phyloP scores from a whole-genome alignment of 805 yeast species.

The Candida manassasensis region DNA sequence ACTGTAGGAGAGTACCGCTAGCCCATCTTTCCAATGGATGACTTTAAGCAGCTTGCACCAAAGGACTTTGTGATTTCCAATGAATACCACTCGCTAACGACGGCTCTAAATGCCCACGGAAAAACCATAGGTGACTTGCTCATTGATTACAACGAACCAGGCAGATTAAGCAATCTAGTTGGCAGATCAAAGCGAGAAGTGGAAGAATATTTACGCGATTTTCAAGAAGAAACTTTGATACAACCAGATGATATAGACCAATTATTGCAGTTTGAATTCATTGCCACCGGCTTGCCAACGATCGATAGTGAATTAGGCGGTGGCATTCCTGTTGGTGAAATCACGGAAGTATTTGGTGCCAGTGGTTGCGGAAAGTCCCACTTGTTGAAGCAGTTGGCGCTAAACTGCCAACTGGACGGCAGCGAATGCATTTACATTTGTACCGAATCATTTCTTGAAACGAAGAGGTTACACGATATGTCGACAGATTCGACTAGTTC shows the following conservation, averaged over 20 bases:
- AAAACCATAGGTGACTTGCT: slow-evolving; percentile 23
- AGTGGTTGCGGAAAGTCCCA: slow-evolving; percentile 88
- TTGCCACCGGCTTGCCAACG: slow-evolving; percentile 21
- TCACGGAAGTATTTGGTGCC: slow-evolving; percentile 77
- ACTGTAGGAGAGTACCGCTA: too few relatives aligned
- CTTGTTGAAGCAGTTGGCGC: slow-evolving; percentile 59
- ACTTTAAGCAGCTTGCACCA: slow-evolving; percentile 18
- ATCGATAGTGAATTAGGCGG: slow-evolving; percentile 27
- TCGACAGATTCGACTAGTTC: slow-evolving; percentile 13
- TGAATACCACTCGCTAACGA: slow-evolving; percentile 14
- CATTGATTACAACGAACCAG: slow-evolving; percentile 10
- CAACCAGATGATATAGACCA: slow-evolving; percentile 4
- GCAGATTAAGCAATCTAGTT: slow-evolving; percentile 16
- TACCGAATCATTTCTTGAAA: slow-evolving; percentile 72
- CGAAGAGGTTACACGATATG: slow-evolving; percentile 46
- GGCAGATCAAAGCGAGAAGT: slow-evolving; percentile 26
- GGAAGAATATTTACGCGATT: slow-evolving; percentile 16
- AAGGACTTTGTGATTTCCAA: slow-evolving; percentile 8
- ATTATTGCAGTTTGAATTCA: neutral
- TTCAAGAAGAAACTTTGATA: slow-evolving; percentile 2
- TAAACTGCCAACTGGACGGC: slow-evolving; percentile 33
- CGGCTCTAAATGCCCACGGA: slow-evolving; percentile 19
- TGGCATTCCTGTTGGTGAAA: slow-evolving; percentile 26
- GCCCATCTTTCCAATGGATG: too few relatives aligned
- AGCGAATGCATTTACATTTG: slow-evolving; percentile 54